Conservation (phyloP, 78 protist genomes). For the Dictyostelium intermedium region DNA sequence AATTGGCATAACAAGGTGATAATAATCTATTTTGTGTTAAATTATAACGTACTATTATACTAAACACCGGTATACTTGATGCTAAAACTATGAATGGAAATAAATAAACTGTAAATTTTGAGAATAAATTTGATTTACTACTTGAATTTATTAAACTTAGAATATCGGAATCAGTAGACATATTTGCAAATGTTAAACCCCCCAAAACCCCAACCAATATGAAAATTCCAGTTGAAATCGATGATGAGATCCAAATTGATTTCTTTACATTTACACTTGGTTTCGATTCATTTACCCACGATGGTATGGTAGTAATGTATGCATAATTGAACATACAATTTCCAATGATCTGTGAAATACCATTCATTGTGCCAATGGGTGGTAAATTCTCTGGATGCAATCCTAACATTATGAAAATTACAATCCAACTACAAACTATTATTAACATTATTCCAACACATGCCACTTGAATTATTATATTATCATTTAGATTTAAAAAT, state of each 20-base stretch:
- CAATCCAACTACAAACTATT: constrained; percentile 47
- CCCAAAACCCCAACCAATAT: constrained; percentile 42
- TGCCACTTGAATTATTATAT: constrained; percentile 67
- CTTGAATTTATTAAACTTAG: constrained; percentile 27
- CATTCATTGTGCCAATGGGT: neutral
- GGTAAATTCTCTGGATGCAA: constrained; percentile 31
- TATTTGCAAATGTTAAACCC: constrained; percentile 26
- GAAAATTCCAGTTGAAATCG: constrained; percentile 23
- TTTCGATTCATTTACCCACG: constrained; percentile 81
- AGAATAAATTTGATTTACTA: constrained; percentile 8
- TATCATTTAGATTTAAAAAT: constrained; percentile 70
- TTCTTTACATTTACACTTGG: constrained; percentile 28
- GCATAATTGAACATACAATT: constrained; percentile 79
- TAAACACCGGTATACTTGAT: constrained; percentile 60
- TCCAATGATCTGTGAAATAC: constrained; percentile 58
- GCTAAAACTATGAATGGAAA: constrained; percentile 67
- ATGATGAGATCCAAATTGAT: constrained; percentile 23
- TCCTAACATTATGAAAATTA: constrained; percentile 27
- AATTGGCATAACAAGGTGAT: constrained; percentile 10
- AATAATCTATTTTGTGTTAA: constrained; percentile 30
- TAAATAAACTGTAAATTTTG: constrained; percentile 58
- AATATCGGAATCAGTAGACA: constrained; percentile 38
- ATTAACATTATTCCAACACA: constrained; percentile 33
- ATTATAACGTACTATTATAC: constrained; percentile 73
- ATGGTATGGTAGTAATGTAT: constrained; percentile 62